Base-by-base conservation (phyloP, 768 basidiomycete genomes). In the Suillus lakei region DNA sequence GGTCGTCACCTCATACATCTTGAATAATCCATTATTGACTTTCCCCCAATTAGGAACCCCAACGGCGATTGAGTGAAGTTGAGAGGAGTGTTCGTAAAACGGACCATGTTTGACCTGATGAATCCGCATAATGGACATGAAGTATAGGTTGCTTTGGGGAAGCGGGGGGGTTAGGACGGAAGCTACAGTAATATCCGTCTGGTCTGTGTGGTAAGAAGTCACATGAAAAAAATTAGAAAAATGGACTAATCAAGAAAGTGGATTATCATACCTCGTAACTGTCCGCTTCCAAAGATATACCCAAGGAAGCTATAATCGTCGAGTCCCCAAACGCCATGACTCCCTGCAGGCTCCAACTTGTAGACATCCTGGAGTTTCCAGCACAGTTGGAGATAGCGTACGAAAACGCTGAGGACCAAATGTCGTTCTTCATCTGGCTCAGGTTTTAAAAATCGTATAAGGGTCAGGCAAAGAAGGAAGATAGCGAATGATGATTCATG, bases 291-390 rank as follows among this genome's bases (percentile, higher is more conserved):
- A 73, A 96, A 95, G 12, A 96, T 84, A 72, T 97, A 98, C 4
- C 91, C 89, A 51, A 98, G 83, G 78, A 97, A 96, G 60, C 83
- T 85, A 62, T 91, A 97, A 74, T 98, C 96, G 72, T 98, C 96
- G 43, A 99, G 79, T 2, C 96, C 98, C 98, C 97, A 99, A 0
- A 98, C 97, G 5, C 98, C 98, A 74, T 98, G 96, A 67, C 93
- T 96, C 9, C 98, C 98, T 3, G 98, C 98, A 6, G 96, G 96
- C 77, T 98, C 97, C 12, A 99, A 87, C 58, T 83, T 87, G 76
- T 98, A 99, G 38, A 87, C 85, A 67, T 95, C 92, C 74, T 98
- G 96, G 18, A 98, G 82, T 64, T 84, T 85, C 88, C 93, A 96
- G 67, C 91, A 92, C 39, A 98, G 83, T 39, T 84, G 83, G 50